phyloP scores from a whole-genome alignment of 148 eudicot species.

The Spergularia marina region DNA sequence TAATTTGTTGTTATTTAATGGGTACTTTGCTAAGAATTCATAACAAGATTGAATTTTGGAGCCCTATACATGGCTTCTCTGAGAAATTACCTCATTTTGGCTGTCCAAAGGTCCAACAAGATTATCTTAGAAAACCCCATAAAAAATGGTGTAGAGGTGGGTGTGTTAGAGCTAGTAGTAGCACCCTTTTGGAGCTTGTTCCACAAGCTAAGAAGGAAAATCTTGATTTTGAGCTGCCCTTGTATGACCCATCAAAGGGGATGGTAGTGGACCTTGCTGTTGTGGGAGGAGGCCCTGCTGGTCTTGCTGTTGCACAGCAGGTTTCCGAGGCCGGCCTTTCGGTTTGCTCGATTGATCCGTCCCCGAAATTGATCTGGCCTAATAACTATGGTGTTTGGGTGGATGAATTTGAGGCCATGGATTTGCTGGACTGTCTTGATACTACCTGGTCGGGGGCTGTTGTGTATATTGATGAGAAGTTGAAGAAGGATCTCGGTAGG shows the following conservation, averaged over 20 bases:
- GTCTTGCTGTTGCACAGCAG: constrained; percentile 94
- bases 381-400: constrained; percentile 99
- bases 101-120: constrained; percentile 34
- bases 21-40: constrained; percentile 73
- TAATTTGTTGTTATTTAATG: constrained; percentile 36
- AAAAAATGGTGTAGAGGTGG: constrained; percentile 34
- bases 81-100: constrained; percentile 46
- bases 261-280: constrained; percentile 71
- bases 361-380: constrained; percentile 92
- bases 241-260: constrained; percentile 81
- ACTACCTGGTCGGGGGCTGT: constrained; percentile 95
- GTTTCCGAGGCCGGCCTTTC: constrained; percentile 90
- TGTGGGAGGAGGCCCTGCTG: constrained; percentile 98
- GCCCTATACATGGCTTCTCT: constrained; percentile 55
- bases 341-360: constrained; percentile 91
- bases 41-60: constrained; percentile 70
- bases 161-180: constrained; percentile 46
- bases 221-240: constrained; percentile 89
- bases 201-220: constrained; percentile 83
- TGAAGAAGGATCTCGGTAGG: constrained; percentile 66
- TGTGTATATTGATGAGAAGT: constrained; percentile 64
- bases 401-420: constrained; percentile 99
- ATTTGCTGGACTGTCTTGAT: constrained; percentile 92
- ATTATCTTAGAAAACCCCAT: constrained; percentile 30
- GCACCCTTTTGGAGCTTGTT: constrained; percentile 84